Base-by-base conservation (phyloP, 75 land plant species). In the Larix kaempferi region DNA sequence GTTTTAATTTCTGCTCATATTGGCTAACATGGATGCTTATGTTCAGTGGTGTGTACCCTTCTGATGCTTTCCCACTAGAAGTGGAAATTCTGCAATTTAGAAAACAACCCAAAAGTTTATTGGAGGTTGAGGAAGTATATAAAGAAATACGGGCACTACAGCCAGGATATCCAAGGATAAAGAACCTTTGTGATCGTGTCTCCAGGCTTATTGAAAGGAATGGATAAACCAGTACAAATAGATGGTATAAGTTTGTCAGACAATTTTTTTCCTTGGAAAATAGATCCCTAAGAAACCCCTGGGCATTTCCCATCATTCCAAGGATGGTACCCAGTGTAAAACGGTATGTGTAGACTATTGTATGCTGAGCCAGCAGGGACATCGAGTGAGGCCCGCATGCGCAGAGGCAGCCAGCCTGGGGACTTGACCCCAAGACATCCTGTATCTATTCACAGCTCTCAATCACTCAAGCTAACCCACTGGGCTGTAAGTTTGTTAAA, bases 151-250 rank as follows among this genome's bases (percentile, higher is more conserved):
- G 22, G 22, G 72, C 22, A 39, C 44, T 67, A 67, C 37, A 67
- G n/a, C 22, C 72, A 67, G 72, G 72, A 7, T 67, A 67, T 67
- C 39, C 72, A 67, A 67, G 72, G 72, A 67, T 67, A 67, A 67
- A 67, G n/a, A n/a, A 67, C n/a, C 72, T 67, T 23, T 67, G 72
- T 67, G 72, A n/a, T 67, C 10, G 72, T 44, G 39, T 67, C 72
- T 67, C 72, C 49, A 67, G 39, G 72, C 10, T 67, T 39, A 67
- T 67, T 2, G 52, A 39, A 39, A 67, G 49, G 44, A 67, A 21
- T 21, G 16, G 52, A 67, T 67, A 67, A 33, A 8, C 41, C 22
- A 21, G 6, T 44, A 44, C 49, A 44, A 44, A 44, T 44, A 44
- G 7, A 44, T 44, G 49, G 41, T 44, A 44, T 44, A 44, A 5